Evolutionary conservation across 2,329 filamentous ascomycete genomes (phyloP).

Genomic region (Parasarocladium wereldwijsianum): DNA sequence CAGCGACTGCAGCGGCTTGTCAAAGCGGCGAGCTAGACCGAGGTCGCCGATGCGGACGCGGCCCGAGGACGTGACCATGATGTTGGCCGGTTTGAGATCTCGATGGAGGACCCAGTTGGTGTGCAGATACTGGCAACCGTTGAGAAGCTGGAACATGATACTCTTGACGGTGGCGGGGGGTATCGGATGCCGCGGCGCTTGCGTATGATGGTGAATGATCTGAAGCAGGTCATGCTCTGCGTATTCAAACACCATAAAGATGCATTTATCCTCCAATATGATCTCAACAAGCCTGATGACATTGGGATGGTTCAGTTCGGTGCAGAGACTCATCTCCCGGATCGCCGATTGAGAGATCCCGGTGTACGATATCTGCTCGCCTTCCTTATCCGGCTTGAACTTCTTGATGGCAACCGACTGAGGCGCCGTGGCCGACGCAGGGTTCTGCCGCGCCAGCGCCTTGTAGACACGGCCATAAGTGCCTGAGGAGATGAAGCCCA

Average conservation of each 20-base stretch:
- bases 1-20: conserved; percentile 82
- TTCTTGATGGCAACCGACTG: conserved; percentile 96
- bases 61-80: conserved; percentile 86
- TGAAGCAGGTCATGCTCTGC: conserved; percentile 94
- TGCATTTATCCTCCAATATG: conserved; percentile 95
- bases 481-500: conserved; percentile 95
- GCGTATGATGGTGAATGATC: conserved; percentile 95
- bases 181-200: conserved; percentile 76
- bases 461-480: conserved; percentile 99
- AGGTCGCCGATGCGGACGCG: conserved; percentile 92
- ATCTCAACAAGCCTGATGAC: conserved; percentile 88
- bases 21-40: conserved; percentile 80
- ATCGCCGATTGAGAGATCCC: conserved; percentile 96
- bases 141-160: conserved; percentile 90
- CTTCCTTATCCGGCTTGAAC: conserved; percentile 98
- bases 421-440: conserved; percentile 28
- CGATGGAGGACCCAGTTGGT: conserved; percentile 95
- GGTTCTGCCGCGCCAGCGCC: conserved; percentile 48
- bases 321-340: conserved; percentile 93
- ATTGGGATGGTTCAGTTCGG: conserved; percentile 76
- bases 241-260: conserved; percentile 99
- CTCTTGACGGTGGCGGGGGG: conserved; percentile 80
- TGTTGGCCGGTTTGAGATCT: conserved; percentile 94
- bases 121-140: conserved; percentile 88
- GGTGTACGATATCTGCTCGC: conserved; percentile 85